phyloP scores from a whole-genome alignment of 257 asterid genomes.

The Solanum commersonii region DNA sequence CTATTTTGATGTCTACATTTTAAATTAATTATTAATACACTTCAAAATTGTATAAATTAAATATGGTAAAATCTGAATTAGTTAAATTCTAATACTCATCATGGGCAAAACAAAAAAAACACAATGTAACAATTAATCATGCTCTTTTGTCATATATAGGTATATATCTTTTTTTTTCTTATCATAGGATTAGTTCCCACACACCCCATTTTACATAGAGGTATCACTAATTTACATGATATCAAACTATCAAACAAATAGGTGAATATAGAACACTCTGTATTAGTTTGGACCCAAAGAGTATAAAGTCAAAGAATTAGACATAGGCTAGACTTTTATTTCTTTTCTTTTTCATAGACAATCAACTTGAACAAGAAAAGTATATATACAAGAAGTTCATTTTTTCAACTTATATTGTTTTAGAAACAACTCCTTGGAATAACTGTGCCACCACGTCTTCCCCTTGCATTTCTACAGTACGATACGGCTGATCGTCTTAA shows the following conservation, averaged over 20 bases:
- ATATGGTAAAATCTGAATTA: too few species aligned
- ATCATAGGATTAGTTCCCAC: neutral
- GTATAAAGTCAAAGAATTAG: neutral
- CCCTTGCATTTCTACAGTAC: conserved; percentile 2
- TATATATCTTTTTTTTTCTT: neutral
- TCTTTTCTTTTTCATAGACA: neutral
- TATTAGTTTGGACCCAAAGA: neutral
- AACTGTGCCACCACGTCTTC: neutral
- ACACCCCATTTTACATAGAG: neutral
- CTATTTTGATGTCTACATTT: neutral
- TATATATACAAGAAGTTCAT: neutral
- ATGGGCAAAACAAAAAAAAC: too few species aligned
- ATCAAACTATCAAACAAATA: neutral
- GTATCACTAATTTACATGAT: neutral
- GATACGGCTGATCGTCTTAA: neutral
- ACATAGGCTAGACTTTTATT: neutral
- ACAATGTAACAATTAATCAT: neutral
- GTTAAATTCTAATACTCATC: neutral
- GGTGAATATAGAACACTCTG: neutral
- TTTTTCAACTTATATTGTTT: neutral
- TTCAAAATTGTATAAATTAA: too few species aligned
- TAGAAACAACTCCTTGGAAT: neutral
- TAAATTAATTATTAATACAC: too few species aligned
- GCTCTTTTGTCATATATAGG: neutral
- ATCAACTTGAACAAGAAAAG: neutral